Base-by-base conservation (phyloP, 2,329 filamentous ascomycete genomes). In the Apiospora hydei region DNA sequence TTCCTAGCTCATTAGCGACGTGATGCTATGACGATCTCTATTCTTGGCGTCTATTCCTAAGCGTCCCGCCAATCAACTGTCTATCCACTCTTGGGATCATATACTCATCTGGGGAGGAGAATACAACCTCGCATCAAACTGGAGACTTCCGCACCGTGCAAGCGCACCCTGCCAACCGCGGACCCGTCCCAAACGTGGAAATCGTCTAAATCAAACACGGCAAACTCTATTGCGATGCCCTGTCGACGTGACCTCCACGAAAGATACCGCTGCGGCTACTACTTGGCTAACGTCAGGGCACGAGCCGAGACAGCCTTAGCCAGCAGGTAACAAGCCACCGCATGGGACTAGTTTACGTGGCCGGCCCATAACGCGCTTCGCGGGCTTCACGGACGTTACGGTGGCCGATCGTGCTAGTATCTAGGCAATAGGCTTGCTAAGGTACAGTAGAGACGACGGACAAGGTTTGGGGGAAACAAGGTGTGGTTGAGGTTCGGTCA, bases 401-500 rank as follows among this genome's bases (percentile, higher is more conserved):
- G 11, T 64, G 13, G 30, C 57, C 57, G 34, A 14, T 4, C 34
- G 2, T 64, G 57, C 57, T 41, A 46, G 34, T 38, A 44, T 44
- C 43, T 44, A 38, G 34, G 34, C 34, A 3, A 61, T 61, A 38
- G 53, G 53, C 26, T 57, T 57, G 51, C 5, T 34, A 8, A 7
- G 13, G 14, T 18, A 21, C 6, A 57, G 53, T 57, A 38, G 16
- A 14, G 53, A 61, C 26, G 26, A 57, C 34, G 30, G 30, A 64
- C 34, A 41, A 64, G 57, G 34, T 64, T 64, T 64, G 30, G 57
- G 34, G 57, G 34, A 64, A 61, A 61, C 53, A 34, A 61, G 53
- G 53, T 61, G 53, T 61, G 41, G 41, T 34, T 1, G 30, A 7
- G 5, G 53, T 61, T 61, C 16, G 26, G 26, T 21, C 53, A 21